Evolutionary conservation across 2,329 filamentous ascomycete species (phyloP), one percentile per base, ranked within the genome.

Genomic region (Pyricularia sp.): DNA sequence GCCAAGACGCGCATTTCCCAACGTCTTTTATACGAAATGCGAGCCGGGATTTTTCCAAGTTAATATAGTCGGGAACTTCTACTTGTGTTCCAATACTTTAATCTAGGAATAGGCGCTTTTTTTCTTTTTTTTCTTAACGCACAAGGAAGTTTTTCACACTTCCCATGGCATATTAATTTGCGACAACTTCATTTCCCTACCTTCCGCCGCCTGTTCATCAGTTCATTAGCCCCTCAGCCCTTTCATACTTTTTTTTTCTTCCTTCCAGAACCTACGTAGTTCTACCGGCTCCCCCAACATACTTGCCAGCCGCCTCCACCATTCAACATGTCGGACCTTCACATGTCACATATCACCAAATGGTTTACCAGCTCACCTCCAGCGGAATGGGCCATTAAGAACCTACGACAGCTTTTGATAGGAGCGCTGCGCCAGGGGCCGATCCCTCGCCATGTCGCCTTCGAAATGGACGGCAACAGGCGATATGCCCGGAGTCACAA

Each of bases 381-480:
- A 0, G 88, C 91, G 70, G 92, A 96, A 84, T 97, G 91, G 88
- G 85, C 84, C n/a, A 81, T 96, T 66, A 86, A 85, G 66, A 86
- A 88, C 71, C 77, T 96, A 24, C 87, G 91, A 68, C 90, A 96
- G 74, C 79, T 96, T 63, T 82, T 97, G 68, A 94, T 99, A 70
- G 91, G 91, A 65, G 89, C 93, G 62, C 78, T 97, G 64, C 88
- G 88, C 72, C 93, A 97, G 76, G 94, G 94, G 0, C 91, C 92
- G 1, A 88, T 99, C 65, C 94, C 94, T 10, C 88, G 91, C 72
- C 94, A 99, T 84, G 86, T 99, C 67, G 94, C 94, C n/a, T 99
- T 99, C 73, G 93, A 97, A 70, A 99, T 99, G 94, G 94, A 99
- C 75, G 94, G 94, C 65, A 99, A 99, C 77, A 82, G 94, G 71